These are phyloP conservation scores for Amoebophrya sp. DNA, from an alignment of 169 alveolate genomes.

Conservation along the genomic window DNA sequence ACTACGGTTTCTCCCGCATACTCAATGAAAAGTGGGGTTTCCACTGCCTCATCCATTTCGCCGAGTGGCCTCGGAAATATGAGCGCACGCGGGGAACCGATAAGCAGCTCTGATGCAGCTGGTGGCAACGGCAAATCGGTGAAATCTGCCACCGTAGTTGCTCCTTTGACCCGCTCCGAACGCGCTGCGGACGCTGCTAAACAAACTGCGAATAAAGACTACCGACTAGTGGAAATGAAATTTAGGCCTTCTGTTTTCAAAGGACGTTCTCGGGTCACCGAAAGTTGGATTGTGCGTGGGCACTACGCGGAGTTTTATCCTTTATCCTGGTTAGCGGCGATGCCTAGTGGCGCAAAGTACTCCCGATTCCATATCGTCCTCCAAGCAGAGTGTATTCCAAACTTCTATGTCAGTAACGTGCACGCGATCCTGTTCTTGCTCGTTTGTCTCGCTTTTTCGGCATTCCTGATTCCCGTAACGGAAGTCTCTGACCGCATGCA, in stretches of 20 bases:
- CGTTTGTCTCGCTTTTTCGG: background rate
- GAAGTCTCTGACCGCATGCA: background rate
- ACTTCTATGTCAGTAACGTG: background rate
- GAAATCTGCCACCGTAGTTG: too few species aligned
- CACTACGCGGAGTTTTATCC: background rate
- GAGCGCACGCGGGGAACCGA: background rate
- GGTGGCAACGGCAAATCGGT: too few species aligned
- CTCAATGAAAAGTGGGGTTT: too few species aligned
- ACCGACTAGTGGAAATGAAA: slow-evolving; percentile 1
- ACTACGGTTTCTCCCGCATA: too few species aligned
- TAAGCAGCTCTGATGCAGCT: too few species aligned
- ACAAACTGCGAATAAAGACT: background rate
- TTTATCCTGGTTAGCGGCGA: background rate
- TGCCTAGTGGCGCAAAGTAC: background rate
- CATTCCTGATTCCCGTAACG: background rate
- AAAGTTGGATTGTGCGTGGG: background rate
- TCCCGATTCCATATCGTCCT: background rate
- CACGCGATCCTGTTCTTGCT: slow-evolving; percentile 5
- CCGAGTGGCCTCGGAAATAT: too few species aligned
- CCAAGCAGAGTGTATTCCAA: background rate
- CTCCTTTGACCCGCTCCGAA: too few species aligned
- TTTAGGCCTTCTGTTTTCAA: background rate
- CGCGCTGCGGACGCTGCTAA: too few species aligned
- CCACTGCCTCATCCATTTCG: too few species aligned
- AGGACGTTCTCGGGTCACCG: background rate